phyloP scores from a whole-genome alignment of 371 early-diverging fungal species.

The Parasitella parasitica region DNA sequence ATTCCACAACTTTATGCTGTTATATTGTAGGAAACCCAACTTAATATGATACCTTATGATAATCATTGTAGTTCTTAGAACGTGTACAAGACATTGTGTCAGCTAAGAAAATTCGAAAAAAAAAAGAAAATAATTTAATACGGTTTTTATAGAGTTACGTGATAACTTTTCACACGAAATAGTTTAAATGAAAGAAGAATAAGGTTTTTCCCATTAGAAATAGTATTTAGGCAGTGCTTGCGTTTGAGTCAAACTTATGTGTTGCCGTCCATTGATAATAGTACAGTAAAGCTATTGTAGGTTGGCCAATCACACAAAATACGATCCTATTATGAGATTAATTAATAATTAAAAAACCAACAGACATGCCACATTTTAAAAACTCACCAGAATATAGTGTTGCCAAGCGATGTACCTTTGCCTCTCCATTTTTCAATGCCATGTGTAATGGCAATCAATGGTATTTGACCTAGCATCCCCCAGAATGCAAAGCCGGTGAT shows the following conservation, averaged over 20 bases:
- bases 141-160: not conserved
- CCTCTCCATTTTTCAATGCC: constrained; percentile 70
- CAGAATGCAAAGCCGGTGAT: constrained; percentile 82
- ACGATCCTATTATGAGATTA: constrained; percentile 47
- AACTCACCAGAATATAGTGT: constrained; percentile 81
- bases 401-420: constrained; percentile 81
- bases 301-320: constrained; percentile 88
- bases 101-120: not conserved
- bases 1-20: no score
- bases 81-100: not conserved
- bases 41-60: not conserved
- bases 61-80: not conserved
- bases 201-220: not conserved
- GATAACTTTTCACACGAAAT: constrained; percentile 2
- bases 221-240: not conserved
- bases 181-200: not conserved
- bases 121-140: not conserved
- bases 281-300: constrained; percentile 78
- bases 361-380: not conserved
- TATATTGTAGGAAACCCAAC: not conserved
- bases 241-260: constrained; percentile 26
- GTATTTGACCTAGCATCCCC: constrained; percentile 90
- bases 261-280: constrained; percentile 76
- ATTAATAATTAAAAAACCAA: not conserved
- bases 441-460: constrained; percentile 74